Base-by-base conservation (phyloP, 495 filamentous ascomycete genomes). In the Pseudomonodictys pantanalensis region DNA sequence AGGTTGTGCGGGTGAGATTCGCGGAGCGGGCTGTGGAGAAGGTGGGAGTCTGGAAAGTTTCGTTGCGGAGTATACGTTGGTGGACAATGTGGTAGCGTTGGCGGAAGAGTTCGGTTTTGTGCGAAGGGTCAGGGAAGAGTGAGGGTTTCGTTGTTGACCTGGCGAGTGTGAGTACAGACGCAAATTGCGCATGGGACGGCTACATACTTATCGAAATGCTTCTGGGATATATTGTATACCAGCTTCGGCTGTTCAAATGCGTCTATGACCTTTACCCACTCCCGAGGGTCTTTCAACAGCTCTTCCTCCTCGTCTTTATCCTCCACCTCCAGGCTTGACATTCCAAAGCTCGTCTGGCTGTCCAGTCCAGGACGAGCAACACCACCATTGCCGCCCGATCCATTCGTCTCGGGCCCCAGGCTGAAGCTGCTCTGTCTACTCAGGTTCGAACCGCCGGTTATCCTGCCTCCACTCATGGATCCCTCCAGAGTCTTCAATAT, bases 61-160 rank as follows among this genome's bases (percentile, higher is more conserved):
- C 92, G 69, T 96, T 96, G 29, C 93, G 85, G 11, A 97, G 79
- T 12, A 97, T 80, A 5, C 95, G 83, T 66, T 96, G 91, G 68
- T 97, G 88, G 26, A 97, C 83, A 33, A 97, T 76, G 61, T 95
- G 86, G 69, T 92, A 96, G 43, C 92, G 80, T 69, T 96, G 89
- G 44, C 91, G 83, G 73, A 97, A 96, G 42, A 95, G 74, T 10
- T 83, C 74, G 8, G 89, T 95, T 65, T 95, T 96, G 64, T 89
- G 86, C 3, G 86, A 82, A 20, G 90, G 84, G 0, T 84, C 76
- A 0, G 93, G 91, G 53, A 97, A 83, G 30, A 97, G 72, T 0
- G 88, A 86, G 15, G 91, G 54, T n/a, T 58, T 53, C 3, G 41
- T 52, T n/a, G 55, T 65, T 7, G 44, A 66, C 52, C 47, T 64